Base-by-base conservation (phyloP, 2,329 filamentous ascomycete species). In the Colletotrichum sp. region DNA sequence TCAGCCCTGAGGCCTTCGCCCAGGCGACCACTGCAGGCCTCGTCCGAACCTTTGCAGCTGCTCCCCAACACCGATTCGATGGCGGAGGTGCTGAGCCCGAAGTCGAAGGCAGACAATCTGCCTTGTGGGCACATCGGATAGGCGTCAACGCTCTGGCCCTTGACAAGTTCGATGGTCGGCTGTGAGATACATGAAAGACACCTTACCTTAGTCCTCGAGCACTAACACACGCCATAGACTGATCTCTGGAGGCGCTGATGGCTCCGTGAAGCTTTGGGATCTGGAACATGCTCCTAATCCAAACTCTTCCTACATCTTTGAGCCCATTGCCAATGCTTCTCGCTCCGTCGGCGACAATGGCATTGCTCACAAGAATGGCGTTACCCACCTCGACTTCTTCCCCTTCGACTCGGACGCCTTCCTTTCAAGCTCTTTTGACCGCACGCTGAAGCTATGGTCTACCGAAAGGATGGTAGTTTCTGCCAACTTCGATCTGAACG, bases 241-340 rank as follows among this genome's bases (percentile, higher is more conserved):
- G 77, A 85, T 98, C 3, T 98, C 96, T 1, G 96, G 95, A 6
- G 96, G 96, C 34, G 93, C 95, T 6, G 95, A 98, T 82, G 95
- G 94, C 12, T 94, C 94, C 1, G 92, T 98, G 81, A 94, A 93
- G 79, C 86, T 98, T 62, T 98, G 96, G 96, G 93, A 98, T 84
- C 90, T 98, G 8, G 94, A 98, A 80, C 86, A 90, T 66, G 87
- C 88, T 79, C 83, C 82, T 15, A 87, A 87, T 76, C 84, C 86
- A 8, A 86, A 85, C 77, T 83, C 77, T 76, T 83, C 83, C 44
- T 89, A 88, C 80, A 89, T 83, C 22, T 93, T 90, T 80, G 88
- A 85, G 8, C 91, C 94, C 3, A 83, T 89, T 24, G 89, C 87
- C 66, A 87, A 86, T 28, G 87, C 92, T 65, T 80, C 85, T 16